These are phyloP conservation scores for Blastobotrys americana DNA, from an alignment of 805 yeast genomes.

Conservation along the genomic window DNA sequence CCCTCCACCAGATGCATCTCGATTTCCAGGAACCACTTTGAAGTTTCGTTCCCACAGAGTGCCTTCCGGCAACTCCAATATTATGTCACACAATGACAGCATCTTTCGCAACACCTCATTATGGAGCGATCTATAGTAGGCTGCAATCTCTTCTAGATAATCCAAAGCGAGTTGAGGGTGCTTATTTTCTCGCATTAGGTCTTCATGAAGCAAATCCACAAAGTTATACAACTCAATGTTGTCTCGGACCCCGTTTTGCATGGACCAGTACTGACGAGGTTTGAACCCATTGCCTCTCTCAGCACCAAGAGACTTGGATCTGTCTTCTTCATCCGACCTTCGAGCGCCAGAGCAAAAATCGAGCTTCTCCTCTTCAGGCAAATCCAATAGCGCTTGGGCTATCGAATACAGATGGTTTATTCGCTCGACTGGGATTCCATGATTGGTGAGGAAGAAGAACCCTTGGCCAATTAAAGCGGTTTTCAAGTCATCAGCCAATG, in stretches of 20 bases:
- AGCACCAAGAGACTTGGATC: constrained; percentile 33
- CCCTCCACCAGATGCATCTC: constrained; percentile 35
- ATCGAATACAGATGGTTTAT: constrained; percentile 35
- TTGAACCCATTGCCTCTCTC: constrained; percentile 44
- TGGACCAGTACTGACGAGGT: constrained; percentile 44
- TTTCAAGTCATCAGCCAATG: constrained; percentile 36
- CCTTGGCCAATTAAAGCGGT: constrained; percentile 38
- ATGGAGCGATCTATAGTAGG: constrained; percentile 37
- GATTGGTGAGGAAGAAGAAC: constrained; percentile 38
- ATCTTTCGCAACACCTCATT: constrained; percentile 33
- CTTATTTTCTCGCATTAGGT: constrained; percentile 24
- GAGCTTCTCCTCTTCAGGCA: constrained; percentile 36
- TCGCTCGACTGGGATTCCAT: constrained; percentile 33
- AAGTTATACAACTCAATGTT: constrained; percentile 41
- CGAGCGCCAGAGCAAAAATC: constrained; percentile 37
- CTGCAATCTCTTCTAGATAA: constrained; percentile 36
- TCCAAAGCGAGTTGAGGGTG: constrained; percentile 38
- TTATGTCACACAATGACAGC: constrained; percentile 37
- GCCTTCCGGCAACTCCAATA: constrained; percentile 44
- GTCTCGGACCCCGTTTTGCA: constrained; percentile 39
- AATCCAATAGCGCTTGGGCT: constrained; percentile 37
- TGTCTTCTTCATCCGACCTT: constrained; percentile 29
- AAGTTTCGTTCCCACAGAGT: constrained; percentile 34
- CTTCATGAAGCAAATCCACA: constrained; percentile 35
- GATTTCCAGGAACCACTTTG: constrained; percentile 29